Conservation (phyloP, 2,329 filamentous ascomycete genomes). For the Fusarium nurragi region DNA sequence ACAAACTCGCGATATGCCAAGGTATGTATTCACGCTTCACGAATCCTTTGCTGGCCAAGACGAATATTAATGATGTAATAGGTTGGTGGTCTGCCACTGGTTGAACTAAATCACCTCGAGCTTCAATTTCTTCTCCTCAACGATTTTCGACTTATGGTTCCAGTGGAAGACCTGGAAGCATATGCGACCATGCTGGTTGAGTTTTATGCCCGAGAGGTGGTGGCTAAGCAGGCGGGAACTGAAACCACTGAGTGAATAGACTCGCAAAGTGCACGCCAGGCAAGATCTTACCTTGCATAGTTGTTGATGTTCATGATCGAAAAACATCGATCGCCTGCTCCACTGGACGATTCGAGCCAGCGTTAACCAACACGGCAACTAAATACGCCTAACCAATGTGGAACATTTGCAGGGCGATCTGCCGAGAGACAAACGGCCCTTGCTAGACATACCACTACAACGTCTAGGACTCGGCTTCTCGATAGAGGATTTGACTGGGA, state of each 20-base stretch:
- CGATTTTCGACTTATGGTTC: slow-evolving; percentile 92
- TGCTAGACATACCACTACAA: neutral
- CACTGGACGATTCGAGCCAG: neutral
- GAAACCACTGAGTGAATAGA: slow-evolving; percentile 32
- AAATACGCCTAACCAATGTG: slow-evolving; percentile 7
- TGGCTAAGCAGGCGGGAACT: slow-evolving; percentile 52
- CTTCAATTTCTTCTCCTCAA: slow-evolving; percentile 95
- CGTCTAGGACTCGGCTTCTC: neutral
- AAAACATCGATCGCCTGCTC: neutral
- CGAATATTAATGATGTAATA: slow-evolving; percentile 52
- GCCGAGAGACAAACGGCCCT: neutral
- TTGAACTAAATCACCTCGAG: slow-evolving; percentile 95
- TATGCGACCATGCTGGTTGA: slow-evolving; percentile 99
- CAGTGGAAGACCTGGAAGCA: slow-evolving; percentile 93
- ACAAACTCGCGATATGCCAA: slow-evolving; percentile 99
- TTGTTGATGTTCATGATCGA: slow-evolving; percentile 5
- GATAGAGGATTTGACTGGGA: neutral
- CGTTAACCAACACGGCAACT: neutral
- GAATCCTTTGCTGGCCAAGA: neutral
- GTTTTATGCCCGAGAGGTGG: slow-evolving; percentile 93
- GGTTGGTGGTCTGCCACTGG: slow-evolving; percentile 92
- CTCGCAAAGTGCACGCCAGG: neutral
- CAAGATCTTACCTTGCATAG: neutral
- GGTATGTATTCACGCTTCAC: slow-evolving; percentile 63
- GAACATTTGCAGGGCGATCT: slow-evolving; percentile 11